Base-by-base conservation (phyloP, 306 rosid species). In the Leucaena leucocephala region DNA sequence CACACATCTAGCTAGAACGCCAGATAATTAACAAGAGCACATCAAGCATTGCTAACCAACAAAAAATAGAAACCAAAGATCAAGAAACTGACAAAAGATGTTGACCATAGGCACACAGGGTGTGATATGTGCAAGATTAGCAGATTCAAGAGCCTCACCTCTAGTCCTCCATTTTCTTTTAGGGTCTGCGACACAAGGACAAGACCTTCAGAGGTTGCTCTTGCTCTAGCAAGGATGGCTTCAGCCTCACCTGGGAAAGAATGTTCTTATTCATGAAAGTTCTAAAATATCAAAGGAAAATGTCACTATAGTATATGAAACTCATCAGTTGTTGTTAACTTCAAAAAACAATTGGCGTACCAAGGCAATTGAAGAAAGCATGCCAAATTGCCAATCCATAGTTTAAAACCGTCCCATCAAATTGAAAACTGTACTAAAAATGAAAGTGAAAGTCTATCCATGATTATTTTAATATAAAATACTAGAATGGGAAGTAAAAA, bases 221-320 rank as follows among this genome's bases (percentile, higher is more conserved):
- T 89, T 22, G 98, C 97, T 87, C 74, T 92, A 42, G 97, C 96
- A 67, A 95, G 89, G 86, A 94, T 92, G 58, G 98, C 97, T 76
- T 94, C 93, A 21, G 98, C 98, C 85, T 95, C 98, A 80, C 98
- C 98, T 95, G 90, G 55, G 74, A 72, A 27, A 77, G 72, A 68
- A 78, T 11, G 38, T 21, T 38, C 65, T 36, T 62, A 33, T 50
- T 77, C 76, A 76, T 48, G 82, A 63, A 75, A 72, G 55, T 63
- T 39, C 44, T 46, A 66, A 82, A 65, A 81, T 68, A 77, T 78
- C 79, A 65, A 68, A 48, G 39, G 6, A 44, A 21, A 74, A 77
- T 45, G 48, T 22, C 69, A 75, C 61, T 48, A 69, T 22, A 22
- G 59, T 8, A 72, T 2, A 68, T 21, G 42, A 67, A 34, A 76